Conservation (phyloP, 106 monocot species). For the Dendrobium officinale region DNA sequence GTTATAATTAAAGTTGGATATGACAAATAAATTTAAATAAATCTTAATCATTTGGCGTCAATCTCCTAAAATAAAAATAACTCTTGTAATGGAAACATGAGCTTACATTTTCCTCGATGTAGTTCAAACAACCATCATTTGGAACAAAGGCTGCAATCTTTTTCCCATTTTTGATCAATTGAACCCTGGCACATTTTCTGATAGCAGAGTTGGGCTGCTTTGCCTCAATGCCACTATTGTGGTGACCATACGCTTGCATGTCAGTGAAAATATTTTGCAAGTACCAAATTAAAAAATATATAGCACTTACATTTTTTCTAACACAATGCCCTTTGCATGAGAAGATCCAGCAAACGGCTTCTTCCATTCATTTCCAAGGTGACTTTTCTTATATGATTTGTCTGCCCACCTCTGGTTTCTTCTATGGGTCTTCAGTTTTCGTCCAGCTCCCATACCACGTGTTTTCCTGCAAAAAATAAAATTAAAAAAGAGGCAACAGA, state of each 20-base stretch:
- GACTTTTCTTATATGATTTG: conserved; percentile 59
- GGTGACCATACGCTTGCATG: background rate
- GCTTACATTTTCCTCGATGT: conserved; percentile 24
- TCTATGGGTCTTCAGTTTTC: conserved; percentile 67
- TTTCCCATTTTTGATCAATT: conserved; percentile 22
- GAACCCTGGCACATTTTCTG: conserved; percentile 19
- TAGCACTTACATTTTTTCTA: conserved; percentile 42
- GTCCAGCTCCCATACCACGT: conserved; percentile 87
- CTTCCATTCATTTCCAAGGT: conserved; percentile 71
- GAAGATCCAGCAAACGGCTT: conserved; percentile 65
- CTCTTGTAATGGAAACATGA: background rate
- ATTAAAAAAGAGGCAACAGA: background rate
- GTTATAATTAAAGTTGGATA: no score
- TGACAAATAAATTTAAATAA: no score
- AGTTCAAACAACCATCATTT: conserved; percentile 23
- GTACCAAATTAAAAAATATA: background rate
- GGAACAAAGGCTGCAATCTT: conserved; percentile 24
- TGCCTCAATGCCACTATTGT: conserved; percentile 18
- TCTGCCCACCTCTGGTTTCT: conserved; percentile 64
- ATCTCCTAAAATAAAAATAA: background rate
- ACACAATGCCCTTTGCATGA: conserved; percentile 59
- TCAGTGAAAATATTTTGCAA: background rate
- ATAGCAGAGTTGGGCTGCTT: conserved; percentile 21
- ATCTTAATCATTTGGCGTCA: no score
- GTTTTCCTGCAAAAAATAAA: conserved; percentile 40